These are phyloP conservation scores for Solanum pinnatisectum DNA, from an alignment of 257 asterid genomes.

Conservation along the genomic window DNA sequence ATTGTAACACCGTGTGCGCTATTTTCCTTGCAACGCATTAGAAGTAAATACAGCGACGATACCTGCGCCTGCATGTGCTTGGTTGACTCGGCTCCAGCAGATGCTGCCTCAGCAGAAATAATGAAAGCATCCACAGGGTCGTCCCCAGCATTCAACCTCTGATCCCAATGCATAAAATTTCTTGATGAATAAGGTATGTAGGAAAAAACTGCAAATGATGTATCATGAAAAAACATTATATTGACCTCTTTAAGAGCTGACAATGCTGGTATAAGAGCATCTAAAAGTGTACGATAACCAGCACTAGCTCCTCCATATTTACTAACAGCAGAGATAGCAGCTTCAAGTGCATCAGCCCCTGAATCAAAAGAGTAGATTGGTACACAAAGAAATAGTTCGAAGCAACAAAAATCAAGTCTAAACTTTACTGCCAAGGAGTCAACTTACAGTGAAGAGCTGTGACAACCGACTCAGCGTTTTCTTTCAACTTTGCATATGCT, in stretches of 20 bases:
- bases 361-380: slow-evolving; percentile 19
- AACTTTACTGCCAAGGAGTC: slow-evolving; percentile 2
- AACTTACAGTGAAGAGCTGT: slow-evolving; percentile 65
- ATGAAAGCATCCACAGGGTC: slow-evolving; percentile 69
- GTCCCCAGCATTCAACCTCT: slow-evolving; percentile 74
- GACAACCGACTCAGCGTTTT: slow-evolving; percentile 25
- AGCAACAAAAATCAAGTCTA: slow-evolving; percentile 1
- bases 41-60: not conserved
- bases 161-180: slow-evolving; percentile 11
- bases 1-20: not conserved
- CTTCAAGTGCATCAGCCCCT: slow-evolving; percentile 95
- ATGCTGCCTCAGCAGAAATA: slow-evolving; percentile 81
- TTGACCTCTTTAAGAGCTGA: slow-evolving; percentile 73
- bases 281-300: slow-evolving; percentile 86
- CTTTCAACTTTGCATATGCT: slow-evolving; percentile 70
- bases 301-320: slow-evolving; percentile 93
- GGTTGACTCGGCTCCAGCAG: slow-evolving; percentile 83
- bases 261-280: slow-evolving; percentile 89
- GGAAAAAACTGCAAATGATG: not conserved
- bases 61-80: slow-evolving; percentile 91
- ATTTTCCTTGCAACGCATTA: not conserved
- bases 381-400: not conserved
- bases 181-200: not conserved
- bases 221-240: not conserved
- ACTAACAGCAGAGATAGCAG: slow-evolving; percentile 83